Base-by-base conservation (phyloP, 2,329 filamentous ascomycete species). In the Mariannaea sp. region DNA sequence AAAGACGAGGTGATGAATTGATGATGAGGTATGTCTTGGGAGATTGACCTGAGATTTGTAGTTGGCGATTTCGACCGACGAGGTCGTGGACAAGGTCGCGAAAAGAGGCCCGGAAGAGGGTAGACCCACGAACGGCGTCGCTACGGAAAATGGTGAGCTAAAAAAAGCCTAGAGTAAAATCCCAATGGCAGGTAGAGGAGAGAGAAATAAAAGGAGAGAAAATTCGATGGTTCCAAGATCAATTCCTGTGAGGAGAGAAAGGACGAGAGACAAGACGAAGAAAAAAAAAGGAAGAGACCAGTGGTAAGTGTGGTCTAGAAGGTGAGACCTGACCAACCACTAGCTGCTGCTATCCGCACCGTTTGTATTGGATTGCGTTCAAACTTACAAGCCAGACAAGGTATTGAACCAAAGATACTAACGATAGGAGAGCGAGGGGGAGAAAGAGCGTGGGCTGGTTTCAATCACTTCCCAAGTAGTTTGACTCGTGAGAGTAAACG, bases 1-100 rank as follows among this genome's bases (percentile, higher is more conserved):
- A n/a, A n/a, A n/a, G 19, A 30, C 49, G 38, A 48, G 38, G 36
- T 45, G 41, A 33, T 22, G 36, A 17, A 39, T 32, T 8, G 13
- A 44, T 35, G 48, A 30, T 17, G 41, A 30, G 8, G 22, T n/a
- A n/a, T 40, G 45, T 16, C 12, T 35, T 48, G 45, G 7, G 29
- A 33, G 36, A 29, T 39, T 48, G 45, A 13, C 20, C 44, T 27
- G 27, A 36, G 43, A 36, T 46, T 17, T 22, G 30, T 5, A 8
- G 22, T 8, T 8, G 22, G 22, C 22, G 22, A 36, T 33, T 40
- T 41, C 19, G 16, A 41, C n/a, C 14, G 29, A 16, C 36, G 22
- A 22, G 39, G 32, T 33, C 32, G 40, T 36, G 24, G 32, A 20
- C 36, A 29, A 17, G 10, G 33, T 50, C 30, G 40, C 20, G 47